Percentiles rank a stretch among this genome's conserved stretches.
Evolutionary conservation across 495 filamentous ascomycete species (phyloP).

Genomic region (Rhypophila decipiens): DNA sequence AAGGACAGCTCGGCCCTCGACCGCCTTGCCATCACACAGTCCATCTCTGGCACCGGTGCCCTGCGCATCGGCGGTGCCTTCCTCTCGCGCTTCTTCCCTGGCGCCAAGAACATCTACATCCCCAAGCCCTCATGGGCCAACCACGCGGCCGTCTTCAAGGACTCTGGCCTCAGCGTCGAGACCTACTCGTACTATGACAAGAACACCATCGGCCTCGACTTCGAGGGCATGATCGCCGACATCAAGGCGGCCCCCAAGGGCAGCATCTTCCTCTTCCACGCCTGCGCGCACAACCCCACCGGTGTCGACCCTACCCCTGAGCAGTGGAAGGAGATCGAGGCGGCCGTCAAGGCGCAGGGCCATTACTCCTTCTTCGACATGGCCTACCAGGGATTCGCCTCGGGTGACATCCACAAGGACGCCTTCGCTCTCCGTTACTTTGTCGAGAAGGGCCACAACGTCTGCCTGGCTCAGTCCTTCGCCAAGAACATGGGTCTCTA

Average conservation of each 20-base stretch:
- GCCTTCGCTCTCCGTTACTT: conserved; percentile 91
- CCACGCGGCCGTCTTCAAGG: conserved; percentile 92
- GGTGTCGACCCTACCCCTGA: conserved; percentile 88
- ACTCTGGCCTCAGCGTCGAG: conserved; percentile 81
- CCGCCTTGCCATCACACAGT: conserved; percentile 87
- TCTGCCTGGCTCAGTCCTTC: conserved; percentile 88
- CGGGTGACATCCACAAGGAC: conserved; percentile 83
- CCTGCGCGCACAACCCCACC: conserved; percentile 97
- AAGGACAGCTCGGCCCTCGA: conserved; percentile 67
- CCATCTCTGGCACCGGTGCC: conserved; percentile 95
- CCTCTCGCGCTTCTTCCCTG: conserved; percentile 81
- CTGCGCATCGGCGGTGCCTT: conserved; percentile 92
- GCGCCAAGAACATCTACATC: conserved; percentile 89
- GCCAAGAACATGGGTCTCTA: conserved; percentile 99
- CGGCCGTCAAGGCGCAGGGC: conserved; percentile 78
- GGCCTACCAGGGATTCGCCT: conserved; percentile 98
- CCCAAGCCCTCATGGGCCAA: conserved; percentile 97
- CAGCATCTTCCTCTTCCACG: conserved; percentile 88
- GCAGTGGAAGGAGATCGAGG: conserved; percentile 90
- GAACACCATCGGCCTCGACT: conserved; percentile 95
- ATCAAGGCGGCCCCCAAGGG: conserved; percentile 82
- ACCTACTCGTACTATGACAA: conserved; percentile 99
- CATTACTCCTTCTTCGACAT: conserved; percentile 99
- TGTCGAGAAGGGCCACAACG: conserved; percentile 82
- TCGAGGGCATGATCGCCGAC: conserved; percentile 86